Evolutionary conservation across 2,329 filamentous ascomycete genomes (phyloP).

Genomic region (Ophiostoma himal-ulmi): DNA sequence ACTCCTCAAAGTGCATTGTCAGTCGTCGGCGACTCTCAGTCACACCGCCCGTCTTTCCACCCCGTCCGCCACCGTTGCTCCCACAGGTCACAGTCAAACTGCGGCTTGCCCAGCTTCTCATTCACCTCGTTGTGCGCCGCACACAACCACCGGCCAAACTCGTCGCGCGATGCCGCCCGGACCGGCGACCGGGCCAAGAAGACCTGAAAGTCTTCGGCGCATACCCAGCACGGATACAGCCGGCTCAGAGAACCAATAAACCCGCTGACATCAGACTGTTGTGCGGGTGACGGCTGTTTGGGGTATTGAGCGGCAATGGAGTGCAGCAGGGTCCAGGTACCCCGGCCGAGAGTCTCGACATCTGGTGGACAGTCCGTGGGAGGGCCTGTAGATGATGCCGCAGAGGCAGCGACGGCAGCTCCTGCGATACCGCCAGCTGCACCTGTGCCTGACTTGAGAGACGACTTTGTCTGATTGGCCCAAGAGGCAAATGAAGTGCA

Average conservation of each 20-base stretch:
- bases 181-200: slow-evolving; percentile 74
- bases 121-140: slow-evolving; percentile 85
- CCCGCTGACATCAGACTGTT: slow-evolving; percentile 69
- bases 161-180: slow-evolving; percentile 51
- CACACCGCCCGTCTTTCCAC: slow-evolving; percentile 65
- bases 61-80: slow-evolving; percentile 92
- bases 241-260: slow-evolving; percentile 79
- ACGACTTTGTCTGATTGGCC: slow-evolving; percentile 47
- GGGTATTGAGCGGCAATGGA: slow-evolving; percentile 87
- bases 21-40: slow-evolving; percentile 33
- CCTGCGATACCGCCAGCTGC: slow-evolving; percentile 28
- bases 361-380: slow-evolving; percentile 78
- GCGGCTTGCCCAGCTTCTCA: slow-evolving; percentile 79
- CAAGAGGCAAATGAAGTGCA: slow-evolving; percentile 64
- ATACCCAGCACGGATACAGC: slow-evolving; percentile 92
- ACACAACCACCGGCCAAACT: slow-evolving; percentile 78
- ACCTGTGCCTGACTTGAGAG: slow-evolving; percentile 34
- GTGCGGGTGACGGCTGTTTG: slow-evolving; percentile 53
- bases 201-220: slow-evolving; percentile 80
- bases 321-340: slow-evolving; percentile 90
- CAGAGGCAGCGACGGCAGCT: slow-evolving; percentile 30
- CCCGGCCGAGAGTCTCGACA: slow-evolving; percentile 77
- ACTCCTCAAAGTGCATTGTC: too few species aligned
- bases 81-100: slow-evolving; percentile 87
- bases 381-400: slow-evolving; percentile 32